phyloP scores from a whole-genome alignment of 2,329 filamentous ascomycete genomes.

The Nannizziopsis arthrosporioides region DNA sequence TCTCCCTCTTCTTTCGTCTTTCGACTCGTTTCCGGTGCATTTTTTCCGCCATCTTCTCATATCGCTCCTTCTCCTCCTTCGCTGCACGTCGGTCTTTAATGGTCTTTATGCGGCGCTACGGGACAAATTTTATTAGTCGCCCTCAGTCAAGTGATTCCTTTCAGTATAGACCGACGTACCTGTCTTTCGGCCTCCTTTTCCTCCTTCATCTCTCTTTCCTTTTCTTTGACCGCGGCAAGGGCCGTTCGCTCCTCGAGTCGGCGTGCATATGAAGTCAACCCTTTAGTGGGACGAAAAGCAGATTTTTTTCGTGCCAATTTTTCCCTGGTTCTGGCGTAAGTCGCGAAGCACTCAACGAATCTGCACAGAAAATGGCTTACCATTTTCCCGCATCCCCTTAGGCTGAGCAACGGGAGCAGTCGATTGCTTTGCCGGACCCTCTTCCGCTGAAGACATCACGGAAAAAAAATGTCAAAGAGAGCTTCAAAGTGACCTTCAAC shows the following conservation, averaged over 20 bases:
- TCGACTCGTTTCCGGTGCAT: constrained; percentile 96
- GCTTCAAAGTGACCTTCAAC: background rate
- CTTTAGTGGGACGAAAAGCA: constrained; percentile 70
- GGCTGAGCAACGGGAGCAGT: constrained; percentile 19
- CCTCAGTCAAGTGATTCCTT: too few relatives aligned
- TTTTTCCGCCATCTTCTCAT: constrained; percentile 88
- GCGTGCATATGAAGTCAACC: constrained; percentile 67
- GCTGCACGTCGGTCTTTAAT: constrained; percentile 76
- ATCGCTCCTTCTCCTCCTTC: constrained; percentile 87
- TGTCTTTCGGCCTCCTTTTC: constrained; percentile 85
- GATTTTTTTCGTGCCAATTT: constrained; percentile 82
- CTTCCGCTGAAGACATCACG: constrained; percentile 21
- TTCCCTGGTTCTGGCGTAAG: constrained; percentile 53
- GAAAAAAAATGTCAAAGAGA: too few relatives aligned
- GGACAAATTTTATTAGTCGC: constrained; percentile 13
- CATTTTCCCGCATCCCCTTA: constrained; percentile 72
- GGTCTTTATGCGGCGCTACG: constrained; percentile 60
- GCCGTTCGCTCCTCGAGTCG: constrained; percentile 59
- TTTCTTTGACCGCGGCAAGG: constrained; percentile 69
- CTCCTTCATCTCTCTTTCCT: constrained; percentile 89
- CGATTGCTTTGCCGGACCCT: constrained; percentile 10
- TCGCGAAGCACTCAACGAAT: background rate
- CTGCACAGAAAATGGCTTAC: constrained; percentile 36
- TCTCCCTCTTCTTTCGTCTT: constrained; percentile 85
- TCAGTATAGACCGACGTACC: constrained; percentile 42